These are phyloP conservation scores for Lentithecium fluviatile DNA, from an alignment of 495 filamentous ascomycete genomes.

Conservation along the genomic window DNA sequence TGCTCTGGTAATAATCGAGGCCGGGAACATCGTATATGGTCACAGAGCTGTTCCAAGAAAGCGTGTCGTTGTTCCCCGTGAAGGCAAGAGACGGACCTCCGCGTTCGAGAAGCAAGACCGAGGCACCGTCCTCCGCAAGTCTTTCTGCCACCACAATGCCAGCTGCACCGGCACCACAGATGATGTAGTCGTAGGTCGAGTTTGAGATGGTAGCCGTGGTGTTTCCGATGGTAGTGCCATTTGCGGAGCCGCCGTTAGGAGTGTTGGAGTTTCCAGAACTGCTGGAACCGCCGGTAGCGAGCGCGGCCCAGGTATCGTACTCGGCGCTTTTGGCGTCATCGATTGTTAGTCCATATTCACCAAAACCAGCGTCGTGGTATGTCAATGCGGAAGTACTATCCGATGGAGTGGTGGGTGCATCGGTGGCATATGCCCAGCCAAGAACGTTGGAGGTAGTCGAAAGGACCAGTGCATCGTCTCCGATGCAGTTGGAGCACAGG, in stretches of 20 bases:
- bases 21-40: conserved; percentile 29
- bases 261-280: conserved; percentile 5
- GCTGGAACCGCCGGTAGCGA: conserved; percentile 10
- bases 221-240: conserved; percentile 3
- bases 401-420: conserved; percentile 28
- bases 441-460: conserved; percentile 29
- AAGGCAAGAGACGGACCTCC: conserved; percentile 37
- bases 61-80: conserved; percentile 19
- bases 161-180: conserved; percentile 43
- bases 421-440: conserved; percentile 38
- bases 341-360: conserved; percentile 12
- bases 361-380: conserved; percentile 24
- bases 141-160: conserved; percentile 38
- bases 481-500: conserved; percentile 42
- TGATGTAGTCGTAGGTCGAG: conserved; percentile 39
- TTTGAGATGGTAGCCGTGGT: conserved; percentile 22
- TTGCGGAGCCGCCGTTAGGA: conserved; percentile 10
- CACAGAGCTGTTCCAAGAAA: conserved; percentile 22
- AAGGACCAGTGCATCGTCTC: conserved; percentile 34
- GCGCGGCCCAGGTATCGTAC: conserved; percentile 12
- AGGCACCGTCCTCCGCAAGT: conserved; percentile 41
- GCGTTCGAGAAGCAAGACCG: conserved; percentile 47
- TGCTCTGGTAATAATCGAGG: conserved; percentile 16
- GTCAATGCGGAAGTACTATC: conserved; percentile 24
- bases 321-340: conserved; percentile 19